phyloP scores from a whole-genome alignment of 768 basidiomycete species.

The Floccularia luteovirens region DNA sequence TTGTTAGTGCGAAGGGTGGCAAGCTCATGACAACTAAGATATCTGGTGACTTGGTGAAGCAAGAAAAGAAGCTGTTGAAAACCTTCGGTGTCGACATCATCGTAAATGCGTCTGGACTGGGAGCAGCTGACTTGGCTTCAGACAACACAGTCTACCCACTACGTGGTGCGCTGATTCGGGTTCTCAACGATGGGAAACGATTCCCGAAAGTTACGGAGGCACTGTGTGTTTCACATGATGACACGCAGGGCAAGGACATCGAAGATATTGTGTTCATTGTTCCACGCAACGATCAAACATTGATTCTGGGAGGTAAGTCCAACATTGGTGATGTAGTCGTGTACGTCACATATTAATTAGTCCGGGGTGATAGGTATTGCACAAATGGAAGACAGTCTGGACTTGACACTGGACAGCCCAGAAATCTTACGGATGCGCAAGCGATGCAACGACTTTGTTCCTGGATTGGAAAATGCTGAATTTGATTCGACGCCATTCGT shows the following conservation, averaged over 20 bases:
- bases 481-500: constrained; percentile 16
- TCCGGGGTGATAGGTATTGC: no score
- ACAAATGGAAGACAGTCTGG: constrained; percentile 14
- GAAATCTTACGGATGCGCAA: constrained; percentile 19
- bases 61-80: constrained; percentile 15
- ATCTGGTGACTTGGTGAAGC: constrained; percentile 19
- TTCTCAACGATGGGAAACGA: constrained; percentile 24
- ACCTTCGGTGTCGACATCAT: constrained; percentile 21
- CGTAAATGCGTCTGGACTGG: constrained; percentile 28
- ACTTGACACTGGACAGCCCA: constrained; percentile 16
- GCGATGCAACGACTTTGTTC: constrained; percentile 5
- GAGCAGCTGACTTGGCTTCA: constrained; percentile 19
- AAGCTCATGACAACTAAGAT: constrained; percentile 19
- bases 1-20: constrained; percentile 18
- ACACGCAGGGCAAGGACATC: constrained; percentile 11
- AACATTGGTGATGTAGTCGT: background rate
- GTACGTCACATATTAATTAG: background rate
- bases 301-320: constrained; percentile 1
- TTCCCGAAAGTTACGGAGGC: constrained; percentile 25
- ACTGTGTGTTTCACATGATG: constrained; percentile 23
- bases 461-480: constrained; percentile 15
- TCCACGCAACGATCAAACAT: constrained; percentile 6
- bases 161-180: constrained; percentile 26
- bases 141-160: constrained; percentile 26
- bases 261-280: constrained; percentile 2